These are phyloP conservation scores for Pseudomassariella vexata DNA, from an alignment of 2,329 filamentous ascomycete species.

Conservation along the genomic window DNA sequence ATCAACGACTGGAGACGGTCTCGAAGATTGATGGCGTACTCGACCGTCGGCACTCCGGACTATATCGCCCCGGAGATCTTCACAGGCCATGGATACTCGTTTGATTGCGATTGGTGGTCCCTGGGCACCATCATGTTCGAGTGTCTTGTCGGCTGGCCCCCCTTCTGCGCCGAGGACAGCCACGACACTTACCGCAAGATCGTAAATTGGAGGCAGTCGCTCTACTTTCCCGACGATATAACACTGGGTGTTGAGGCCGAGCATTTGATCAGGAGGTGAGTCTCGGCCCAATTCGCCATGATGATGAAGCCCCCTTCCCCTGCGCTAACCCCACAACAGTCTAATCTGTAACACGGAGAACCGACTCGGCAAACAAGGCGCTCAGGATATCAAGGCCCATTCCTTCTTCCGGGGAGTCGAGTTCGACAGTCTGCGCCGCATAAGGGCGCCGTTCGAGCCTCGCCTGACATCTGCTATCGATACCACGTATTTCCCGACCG, in stretches of 20 bases:
- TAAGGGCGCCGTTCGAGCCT: conserved; percentile 93
- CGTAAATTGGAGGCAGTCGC: conserved; percentile 91
- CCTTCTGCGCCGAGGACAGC: conserved; percentile 95
- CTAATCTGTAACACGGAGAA: conserved; percentile 93
- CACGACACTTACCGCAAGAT: conserved; percentile 99
- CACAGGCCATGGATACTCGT: conserved; percentile 91
- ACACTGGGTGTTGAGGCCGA: conserved; percentile 84
- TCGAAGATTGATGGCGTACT: conserved; percentile 92
- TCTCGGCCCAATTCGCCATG: too few relatives aligned
- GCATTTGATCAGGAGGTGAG: conserved; percentile 83
- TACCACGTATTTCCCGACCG: conserved; percentile 96
- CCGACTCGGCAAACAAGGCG: conserved; percentile 80
- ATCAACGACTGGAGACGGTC: conserved; percentile 99
- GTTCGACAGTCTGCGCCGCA: conserved; percentile 86
- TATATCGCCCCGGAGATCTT: conserved; percentile 99
- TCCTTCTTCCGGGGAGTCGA: conserved; percentile 96
- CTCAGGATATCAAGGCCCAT: conserved; percentile 88
- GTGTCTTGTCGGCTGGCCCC: conserved; percentile 96
- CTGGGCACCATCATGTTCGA: conserved; percentile 99
- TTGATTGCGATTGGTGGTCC: conserved; percentile 98
- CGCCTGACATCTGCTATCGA: conserved; percentile 90
- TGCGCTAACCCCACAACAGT: conserved; percentile 37
- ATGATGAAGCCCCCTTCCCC: not conserved
- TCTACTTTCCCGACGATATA: conserved; percentile 96
- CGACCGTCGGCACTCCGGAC: conserved; percentile 94